Evolutionary conservation across 2,329 filamentous ascomycete species (phyloP).

Genomic region (Botrytis aclada): DNA sequence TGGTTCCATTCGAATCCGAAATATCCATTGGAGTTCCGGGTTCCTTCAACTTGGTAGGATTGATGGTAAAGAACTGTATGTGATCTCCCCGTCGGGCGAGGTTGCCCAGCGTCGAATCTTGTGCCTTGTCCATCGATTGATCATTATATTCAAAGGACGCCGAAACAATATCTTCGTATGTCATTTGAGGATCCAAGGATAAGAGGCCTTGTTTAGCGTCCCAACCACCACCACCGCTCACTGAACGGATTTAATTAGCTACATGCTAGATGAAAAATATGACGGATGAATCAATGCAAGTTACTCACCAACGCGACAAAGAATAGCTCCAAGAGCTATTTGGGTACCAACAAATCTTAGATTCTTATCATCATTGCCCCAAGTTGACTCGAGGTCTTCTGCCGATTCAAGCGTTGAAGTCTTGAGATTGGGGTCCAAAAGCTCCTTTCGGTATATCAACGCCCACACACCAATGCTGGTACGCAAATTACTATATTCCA

Average conservation of each 20-base stretch:
- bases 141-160: conserved; percentile 50
- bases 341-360: conserved; percentile 27
- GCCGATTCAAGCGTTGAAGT: background rate
- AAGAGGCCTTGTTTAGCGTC: conserved; percentile 75
- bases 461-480: conserved; percentile 68
- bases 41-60: conserved; percentile 17
- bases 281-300: background rate
- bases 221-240: conserved; percentile 84
- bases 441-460: conserved; percentile 54
- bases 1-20: background rate
- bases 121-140: conserved; percentile 34
- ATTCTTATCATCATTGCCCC: conserved; percentile 7
- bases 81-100: conserved; percentile 61
- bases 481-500: conserved; percentile 39
- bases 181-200: conserved; percentile 69
- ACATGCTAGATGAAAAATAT: conserved; percentile 19
- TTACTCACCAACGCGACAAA: conserved; percentile 36
- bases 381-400: background rate
- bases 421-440: conserved; percentile 3
- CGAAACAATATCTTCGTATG: conserved; percentile 48
- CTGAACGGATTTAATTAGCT: conserved; percentile 37
- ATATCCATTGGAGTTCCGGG: background rate
- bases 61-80: conserved; percentile 62
- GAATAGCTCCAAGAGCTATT: conserved; percentile 28
- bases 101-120: conserved; percentile 45